Base-by-base conservation (phyloP, 495 filamentous ascomycete species). In the Xylaria bambusicola region DNA sequence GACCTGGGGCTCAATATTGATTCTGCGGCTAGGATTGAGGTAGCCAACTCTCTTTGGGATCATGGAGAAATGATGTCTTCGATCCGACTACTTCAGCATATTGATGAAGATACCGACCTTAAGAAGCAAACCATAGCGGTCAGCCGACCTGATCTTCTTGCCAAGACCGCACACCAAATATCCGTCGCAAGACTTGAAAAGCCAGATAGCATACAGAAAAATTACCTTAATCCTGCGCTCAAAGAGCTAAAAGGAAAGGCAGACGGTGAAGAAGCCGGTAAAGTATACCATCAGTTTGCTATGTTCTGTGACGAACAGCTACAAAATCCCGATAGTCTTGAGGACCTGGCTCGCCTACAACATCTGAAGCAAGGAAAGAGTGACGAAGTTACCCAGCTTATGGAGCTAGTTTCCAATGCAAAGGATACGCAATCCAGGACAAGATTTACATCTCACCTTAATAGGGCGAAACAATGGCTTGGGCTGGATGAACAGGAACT, bases 131-230 rank as follows among this genome's bases (percentile, higher is more conserved):
- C 83, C 0, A 84, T 94, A 53, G 77, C 80, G 8, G 83, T 96
- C 35, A 91, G 88, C 56, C 84, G 84, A 26, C 85, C 92, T 6
- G 88, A 93, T 58, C 73, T 98, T 21, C 81, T 97, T 48, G 93
- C 94, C 5, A 93, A 89, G 68, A 82, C 96, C 56, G 94, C 89
- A 7, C 85, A 92, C 64, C 91, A 92, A 67, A 85, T 96, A 42
- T 94, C 94, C 1, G 90, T 95, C 67, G 94, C 94, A 7, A 85
- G 91, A n/a, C 74, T 98, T 4, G 93, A 97, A 71, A 94, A 93
- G 58, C 91, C 95, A 0, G 91, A 97, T 61, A 84, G 83, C 47
- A 97, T 98, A 42, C 90, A 97, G 42, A 84, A 86, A 56, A 84
- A 86, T 20, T 96, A 96, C 61, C 80, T 99, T 6, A 82, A 85